Base-by-base conservation (phyloP, 441 rosid species). In the Adansonia madagascariensis region DNA sequence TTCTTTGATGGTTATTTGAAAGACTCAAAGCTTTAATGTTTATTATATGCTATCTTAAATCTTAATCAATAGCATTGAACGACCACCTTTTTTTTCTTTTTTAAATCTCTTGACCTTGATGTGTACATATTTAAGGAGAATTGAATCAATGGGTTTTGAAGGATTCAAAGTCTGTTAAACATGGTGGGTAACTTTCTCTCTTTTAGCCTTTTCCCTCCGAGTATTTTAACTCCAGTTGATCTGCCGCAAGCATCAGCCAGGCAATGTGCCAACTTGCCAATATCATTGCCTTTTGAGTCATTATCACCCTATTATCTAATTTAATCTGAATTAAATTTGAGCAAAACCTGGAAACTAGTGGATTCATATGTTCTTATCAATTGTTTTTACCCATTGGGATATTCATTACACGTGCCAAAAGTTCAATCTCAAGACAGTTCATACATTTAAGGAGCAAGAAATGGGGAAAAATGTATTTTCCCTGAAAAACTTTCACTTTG, bases 231-330 rank as follows among this genome's bases (percentile, higher is more conserved):
- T 17, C 59, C 14, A 18, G 24, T 20, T 59, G 63, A 59, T 59
- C 6, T 20, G 63, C 63, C 8, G 14, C 63, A 60, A 24, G 24
- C 39, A 24, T 24, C 65, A 60, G 5, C 39, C 3, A 39, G 49
- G 39, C 39, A 62, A 27, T 43, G 71, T 18, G 31, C 31, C 15
- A 43, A 41, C 17, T 41, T 43, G 35, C 53, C 55, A 67, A 18
- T 67, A 2, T 67, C 31, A 44, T 67, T 18, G 71, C 71, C 44
- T 10, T 44, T 65, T 65, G 52, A 43, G 71, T 65, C 14, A 3
- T 41, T n/a, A n/a, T 64, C 24, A 60, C 65, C 12, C 60, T 55
- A 6, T 4, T 50, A 50, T 50, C 55, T 24, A 22, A 8, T 11
- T 10, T 27, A 9, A 60, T 3, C 2, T 24, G n/a, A 60, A 9